phyloP scores from a whole-genome alignment of 2,329 filamentous ascomycete species.

The Epichloe sibirici region DNA sequence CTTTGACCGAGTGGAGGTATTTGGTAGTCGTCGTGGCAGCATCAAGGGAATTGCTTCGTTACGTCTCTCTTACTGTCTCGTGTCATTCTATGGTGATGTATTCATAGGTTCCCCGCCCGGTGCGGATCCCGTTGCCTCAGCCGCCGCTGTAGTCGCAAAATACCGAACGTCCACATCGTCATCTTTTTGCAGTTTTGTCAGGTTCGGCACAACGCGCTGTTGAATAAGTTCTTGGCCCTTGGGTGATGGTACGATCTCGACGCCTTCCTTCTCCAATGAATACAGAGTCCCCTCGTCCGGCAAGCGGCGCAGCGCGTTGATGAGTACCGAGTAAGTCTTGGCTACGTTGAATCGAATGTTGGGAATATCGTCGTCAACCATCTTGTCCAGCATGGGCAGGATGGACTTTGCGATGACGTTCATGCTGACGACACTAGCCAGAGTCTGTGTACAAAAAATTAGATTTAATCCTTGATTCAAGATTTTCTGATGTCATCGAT shows the following conservation, averaged over 20 bases:
- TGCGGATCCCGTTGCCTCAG: slow-evolving; percentile 35
- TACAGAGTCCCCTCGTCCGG: slow-evolving; percentile 80
- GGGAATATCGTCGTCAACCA: slow-evolving; percentile 87
- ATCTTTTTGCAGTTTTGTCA: slow-evolving; percentile 93
- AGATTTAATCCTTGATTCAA: not conserved
- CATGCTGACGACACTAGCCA: slow-evolving; percentile 83
- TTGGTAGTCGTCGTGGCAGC: slow-evolving; percentile 2
- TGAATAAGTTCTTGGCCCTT: slow-evolving; percentile 71
- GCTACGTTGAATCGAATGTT: slow-evolving; percentile 99
- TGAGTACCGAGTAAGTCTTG: slow-evolving; percentile 87
- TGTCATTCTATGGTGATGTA: slow-evolving; percentile 48
- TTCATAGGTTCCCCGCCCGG: slow-evolving; percentile 48
- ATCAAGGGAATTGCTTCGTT: slow-evolving; percentile 43
- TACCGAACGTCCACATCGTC: slow-evolving; percentile 97
- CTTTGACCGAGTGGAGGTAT: not conserved
- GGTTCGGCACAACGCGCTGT: slow-evolving; percentile 73
- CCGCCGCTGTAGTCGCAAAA: slow-evolving; percentile 85
- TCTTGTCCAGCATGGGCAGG: slow-evolving; percentile 88
- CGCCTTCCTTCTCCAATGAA: slow-evolving; percentile 68
- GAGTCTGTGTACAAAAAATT: slow-evolving; percentile 47
- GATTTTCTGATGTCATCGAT: not conserved
- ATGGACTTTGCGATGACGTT: slow-evolving; percentile 89
- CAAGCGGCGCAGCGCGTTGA: slow-evolving; percentile 82
- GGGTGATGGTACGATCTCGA: slow-evolving; percentile 49
- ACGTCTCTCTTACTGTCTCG: slow-evolving; percentile 18